These are phyloP conservation scores for Cercospora sp. DNA, from an alignment of 2,329 filamentous ascomycete genomes.

Conservation along the genomic window DNA sequence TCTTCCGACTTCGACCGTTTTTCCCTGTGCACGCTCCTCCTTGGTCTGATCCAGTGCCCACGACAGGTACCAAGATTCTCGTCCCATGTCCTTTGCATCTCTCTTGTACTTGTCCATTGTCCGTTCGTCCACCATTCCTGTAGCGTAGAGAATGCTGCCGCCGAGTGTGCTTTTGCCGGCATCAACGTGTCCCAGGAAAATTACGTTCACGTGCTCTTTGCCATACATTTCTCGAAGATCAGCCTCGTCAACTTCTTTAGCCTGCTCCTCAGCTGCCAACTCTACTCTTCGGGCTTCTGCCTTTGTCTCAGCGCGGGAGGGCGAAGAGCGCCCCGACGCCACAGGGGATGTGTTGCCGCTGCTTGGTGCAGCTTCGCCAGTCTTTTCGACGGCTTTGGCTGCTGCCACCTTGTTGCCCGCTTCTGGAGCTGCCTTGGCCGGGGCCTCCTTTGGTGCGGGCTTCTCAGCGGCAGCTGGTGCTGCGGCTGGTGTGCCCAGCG, in stretches of 20 bases:
- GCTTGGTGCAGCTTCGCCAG: constrained; percentile 65
- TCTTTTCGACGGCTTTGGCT: constrained; percentile 88
- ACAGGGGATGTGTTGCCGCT: constrained; percentile 75
- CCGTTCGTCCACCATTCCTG: constrained; percentile 98
- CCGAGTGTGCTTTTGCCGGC: constrained; percentile 96
- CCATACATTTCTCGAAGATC: constrained; percentile 94
- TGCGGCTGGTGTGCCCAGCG: constrained; percentile 54
- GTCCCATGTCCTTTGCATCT: constrained; percentile 92
- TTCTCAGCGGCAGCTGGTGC: constrained; percentile 49
- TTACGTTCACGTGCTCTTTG: constrained; percentile 91
- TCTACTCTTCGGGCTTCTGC: constrained; percentile 69
- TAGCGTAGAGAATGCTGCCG: constrained; percentile 87
- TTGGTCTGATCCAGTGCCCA: constrained; percentile 98
- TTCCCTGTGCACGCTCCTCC: constrained; percentile 93
- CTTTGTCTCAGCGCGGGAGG: constrained; percentile 56
- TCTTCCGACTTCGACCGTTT: constrained; percentile 95
- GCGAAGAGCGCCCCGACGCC: constrained; percentile 71
- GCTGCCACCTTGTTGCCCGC: constrained; percentile 83
- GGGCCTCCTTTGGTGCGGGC: constrained; percentile 37
- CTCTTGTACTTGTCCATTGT: constrained; percentile 98
- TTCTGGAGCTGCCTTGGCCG: constrained; percentile 52
- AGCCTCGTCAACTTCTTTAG: constrained; percentile 74
- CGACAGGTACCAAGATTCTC: constrained; percentile 98
- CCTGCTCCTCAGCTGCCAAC: constrained; percentile 79
- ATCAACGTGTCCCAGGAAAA: constrained; percentile 97